phyloP scores from a whole-genome alignment of 768 basidiomycete genomes.

The Saitozyma sp. region DNA sequence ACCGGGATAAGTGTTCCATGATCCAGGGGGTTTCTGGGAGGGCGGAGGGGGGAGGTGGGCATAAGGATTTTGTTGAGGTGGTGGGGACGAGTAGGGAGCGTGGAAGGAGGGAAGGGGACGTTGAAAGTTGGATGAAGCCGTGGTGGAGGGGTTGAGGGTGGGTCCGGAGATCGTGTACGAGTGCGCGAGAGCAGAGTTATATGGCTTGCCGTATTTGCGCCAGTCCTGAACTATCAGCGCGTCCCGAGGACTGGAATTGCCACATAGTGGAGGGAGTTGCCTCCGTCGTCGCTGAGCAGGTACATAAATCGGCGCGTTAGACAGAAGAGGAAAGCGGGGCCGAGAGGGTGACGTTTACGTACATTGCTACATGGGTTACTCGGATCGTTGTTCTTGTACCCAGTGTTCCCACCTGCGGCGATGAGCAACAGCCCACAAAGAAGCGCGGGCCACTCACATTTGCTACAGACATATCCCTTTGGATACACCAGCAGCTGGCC shows the following conservation, averaged over 20 bases:
- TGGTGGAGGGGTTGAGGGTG: conserved; percentile 24
- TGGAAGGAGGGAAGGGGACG: conserved; percentile 27
- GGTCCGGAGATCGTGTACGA: conserved; percentile 27
- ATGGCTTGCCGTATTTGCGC: conserved; percentile 46
- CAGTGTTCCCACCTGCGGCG: conserved; percentile 33
- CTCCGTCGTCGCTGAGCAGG: too few species aligned
- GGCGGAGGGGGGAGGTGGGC: conserved; percentile 21
- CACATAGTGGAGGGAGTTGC: neutral
- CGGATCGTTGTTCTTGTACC: conserved; percentile 42
- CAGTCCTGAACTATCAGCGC: conserved; percentile 33
- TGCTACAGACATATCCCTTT: conserved; percentile 33
- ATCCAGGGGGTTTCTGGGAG: conserved; percentile 4
- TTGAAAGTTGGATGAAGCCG: conserved; percentile 40
- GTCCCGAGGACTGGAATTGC: neutral
- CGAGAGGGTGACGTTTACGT: neutral
- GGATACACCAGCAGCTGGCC: conserved; percentile 43
- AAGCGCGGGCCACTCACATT: conserved; percentile 25
- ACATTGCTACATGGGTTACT: conserved; percentile 35
- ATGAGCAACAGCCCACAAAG: conserved; percentile 5
- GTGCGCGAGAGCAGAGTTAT: conserved; percentile 30
- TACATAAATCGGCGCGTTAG: neutral
- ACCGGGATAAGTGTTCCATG: conserved; percentile 34
- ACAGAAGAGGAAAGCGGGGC: too few species aligned
- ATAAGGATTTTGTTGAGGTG: conserved; percentile 11
- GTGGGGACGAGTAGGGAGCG: neutral